phyloP scores from a whole-genome alignment of 306 rosid species.

The Styphnolobium japonicum region DNA sequence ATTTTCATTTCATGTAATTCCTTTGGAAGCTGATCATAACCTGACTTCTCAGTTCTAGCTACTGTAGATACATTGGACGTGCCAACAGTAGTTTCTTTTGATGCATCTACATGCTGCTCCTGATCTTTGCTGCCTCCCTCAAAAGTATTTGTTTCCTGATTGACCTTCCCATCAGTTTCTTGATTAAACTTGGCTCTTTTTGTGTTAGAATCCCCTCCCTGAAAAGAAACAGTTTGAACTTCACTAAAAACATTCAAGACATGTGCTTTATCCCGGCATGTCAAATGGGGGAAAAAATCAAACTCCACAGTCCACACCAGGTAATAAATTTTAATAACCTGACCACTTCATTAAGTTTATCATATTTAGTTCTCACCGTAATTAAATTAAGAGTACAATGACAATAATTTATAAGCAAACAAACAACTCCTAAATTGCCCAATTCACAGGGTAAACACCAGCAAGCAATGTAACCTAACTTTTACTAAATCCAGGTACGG shows the following conservation, averaged over 20 bases:
- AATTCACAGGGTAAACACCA: neutral
- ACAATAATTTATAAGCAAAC: neutral
- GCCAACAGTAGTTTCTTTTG: slow-evolving; percentile 46
- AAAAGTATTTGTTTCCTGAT: slow-evolving; percentile 26
- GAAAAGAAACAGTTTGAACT: neutral
- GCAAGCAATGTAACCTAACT: neutral
- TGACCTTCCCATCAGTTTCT: slow-evolving; percentile 42
- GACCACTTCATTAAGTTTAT: neutral
- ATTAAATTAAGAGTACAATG: neutral
- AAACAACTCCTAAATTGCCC: neutral
- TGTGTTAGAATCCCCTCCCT: slow-evolving; percentile 63
- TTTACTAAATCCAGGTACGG: neutral
- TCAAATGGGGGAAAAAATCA: neutral
- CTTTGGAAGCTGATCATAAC: slow-evolving; percentile 65
- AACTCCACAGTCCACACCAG: neutral
- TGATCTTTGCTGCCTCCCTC: slow-evolving; percentile 32
- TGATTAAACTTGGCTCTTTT: slow-evolving; percentile 72
- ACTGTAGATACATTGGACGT: slow-evolving; percentile 40
- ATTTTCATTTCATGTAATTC: slow-evolving; percentile 76
- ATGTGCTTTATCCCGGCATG: neutral
- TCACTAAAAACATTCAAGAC: neutral
- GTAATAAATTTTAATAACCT: neutral
- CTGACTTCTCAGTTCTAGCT: slow-evolving; percentile 47
- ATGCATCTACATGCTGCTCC: slow-evolving; percentile 34
- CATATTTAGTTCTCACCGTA: neutral